These are phyloP conservation scores for Boletales sp. DNA, from an alignment of 768 basidiomycete species.

Conservation along the genomic window DNA sequence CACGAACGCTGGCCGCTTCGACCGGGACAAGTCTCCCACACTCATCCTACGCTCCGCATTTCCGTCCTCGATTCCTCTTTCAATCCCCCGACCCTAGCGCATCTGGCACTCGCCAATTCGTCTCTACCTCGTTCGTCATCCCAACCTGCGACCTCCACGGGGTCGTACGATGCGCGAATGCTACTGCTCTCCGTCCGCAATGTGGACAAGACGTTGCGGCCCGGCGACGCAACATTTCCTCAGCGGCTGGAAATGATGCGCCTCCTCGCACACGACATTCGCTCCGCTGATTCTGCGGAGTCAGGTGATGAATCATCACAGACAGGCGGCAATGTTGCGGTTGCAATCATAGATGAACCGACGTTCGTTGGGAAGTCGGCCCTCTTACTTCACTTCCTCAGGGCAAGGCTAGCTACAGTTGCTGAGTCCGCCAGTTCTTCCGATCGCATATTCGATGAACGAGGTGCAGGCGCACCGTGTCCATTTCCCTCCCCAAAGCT, in stretches of 20 bases:
- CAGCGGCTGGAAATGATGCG: constrained; percentile 88
- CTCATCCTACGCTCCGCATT: constrained; percentile 41
- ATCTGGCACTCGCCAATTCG: constrained; percentile 68
- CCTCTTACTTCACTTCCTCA: constrained; percentile 51
- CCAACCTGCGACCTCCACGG: neutral
- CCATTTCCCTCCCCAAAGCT: constrained; percentile 38
- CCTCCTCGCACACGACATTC: constrained; percentile 53
- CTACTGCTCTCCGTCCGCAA: constrained; percentile 83
- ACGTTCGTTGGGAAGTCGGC: constrained; percentile 83
- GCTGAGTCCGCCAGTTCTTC: neutral
- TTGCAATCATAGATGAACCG: constrained; percentile 83
- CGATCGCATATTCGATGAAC: constrained; percentile 9
- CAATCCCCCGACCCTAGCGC: constrained; percentile 88
- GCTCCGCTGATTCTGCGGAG: neutral
- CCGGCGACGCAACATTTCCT: constrained; percentile 67
- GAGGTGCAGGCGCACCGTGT: neutral
- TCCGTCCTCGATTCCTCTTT: constrained; percentile 89
- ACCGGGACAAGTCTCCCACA: constrained; percentile 11
- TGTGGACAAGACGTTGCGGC: constrained; percentile 73
- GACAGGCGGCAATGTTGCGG: constrained; percentile 50
- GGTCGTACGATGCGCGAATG: constrained; percentile 66
- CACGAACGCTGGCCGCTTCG: constrained; percentile 66
- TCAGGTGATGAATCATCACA: constrained; percentile 1
- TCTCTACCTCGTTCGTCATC: constrained; percentile 17
- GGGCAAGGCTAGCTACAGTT: constrained; percentile 16